These are phyloP conservation scores for Paramecium octaurelia DNA, from an alignment of 73 alveolate species.

Conservation along the genomic window DNA sequence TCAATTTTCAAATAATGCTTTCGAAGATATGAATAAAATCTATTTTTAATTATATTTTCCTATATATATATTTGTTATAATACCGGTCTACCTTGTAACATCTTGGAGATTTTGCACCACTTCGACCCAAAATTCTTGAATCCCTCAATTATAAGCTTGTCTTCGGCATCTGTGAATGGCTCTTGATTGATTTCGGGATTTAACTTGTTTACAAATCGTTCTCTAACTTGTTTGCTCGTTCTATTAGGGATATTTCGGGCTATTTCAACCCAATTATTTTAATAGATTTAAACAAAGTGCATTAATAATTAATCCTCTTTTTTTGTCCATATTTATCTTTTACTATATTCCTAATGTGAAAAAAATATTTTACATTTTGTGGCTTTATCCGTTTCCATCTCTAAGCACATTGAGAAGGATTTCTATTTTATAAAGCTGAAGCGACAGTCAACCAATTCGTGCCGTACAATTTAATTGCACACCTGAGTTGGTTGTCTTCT, in stretches of 20 bases:
- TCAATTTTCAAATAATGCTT: constrained; percentile 27
- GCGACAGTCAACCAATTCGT: neutral
- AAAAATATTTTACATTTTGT: neutral
- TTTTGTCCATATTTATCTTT: constrained; percentile 34
- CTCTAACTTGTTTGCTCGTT: constrained; percentile 96
- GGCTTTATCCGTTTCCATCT: neutral
- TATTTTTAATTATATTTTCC: constrained; percentile 15
- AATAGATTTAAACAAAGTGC: neutral
- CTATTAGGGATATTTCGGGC: constrained; percentile 35
- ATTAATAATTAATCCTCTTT: constrained; percentile 31
- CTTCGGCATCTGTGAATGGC: constrained; percentile 92
- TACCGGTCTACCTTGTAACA: constrained; percentile 57
- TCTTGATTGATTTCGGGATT: constrained; percentile 90
- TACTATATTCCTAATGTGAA: neutral
- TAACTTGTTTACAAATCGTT: constrained; percentile 95
- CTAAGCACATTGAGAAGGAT: constrained; percentile 16
- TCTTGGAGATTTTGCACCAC: constrained; percentile 44
- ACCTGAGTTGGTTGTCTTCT: neutral
- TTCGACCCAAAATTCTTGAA: constrained; percentile 15
- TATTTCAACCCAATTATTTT: constrained; percentile 40
- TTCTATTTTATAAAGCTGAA: neutral
- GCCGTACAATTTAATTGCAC: neutral
- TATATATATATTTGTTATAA: neutral
- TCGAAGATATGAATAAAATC: constrained; percentile 6
- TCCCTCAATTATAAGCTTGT: neutral